A percentile compares a stretch with the other conserved stretches of the same genome.
Evolutionary conservation across 768 basidiomycete species (phyloP).

Genomic region (Termitomyces sp.): DNA sequence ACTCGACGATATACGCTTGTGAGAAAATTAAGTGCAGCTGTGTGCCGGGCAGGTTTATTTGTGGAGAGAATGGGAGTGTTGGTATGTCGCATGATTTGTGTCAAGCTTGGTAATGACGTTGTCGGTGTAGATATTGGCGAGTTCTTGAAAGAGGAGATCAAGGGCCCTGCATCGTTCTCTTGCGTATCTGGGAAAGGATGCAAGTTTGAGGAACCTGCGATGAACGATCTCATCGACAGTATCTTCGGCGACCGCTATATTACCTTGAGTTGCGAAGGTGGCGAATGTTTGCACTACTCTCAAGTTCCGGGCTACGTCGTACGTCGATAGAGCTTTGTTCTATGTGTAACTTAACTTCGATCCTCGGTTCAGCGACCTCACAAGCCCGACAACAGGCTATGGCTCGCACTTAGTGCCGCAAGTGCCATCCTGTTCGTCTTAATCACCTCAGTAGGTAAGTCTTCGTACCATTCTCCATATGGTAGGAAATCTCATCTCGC

Average conservation of each 20-base stretch:
- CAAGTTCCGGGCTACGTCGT: conserved; percentile 93
- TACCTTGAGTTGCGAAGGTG: conserved; percentile 80
- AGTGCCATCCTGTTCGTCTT: conserved; percentile 76
- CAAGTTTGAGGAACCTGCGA: conserved; percentile 91
- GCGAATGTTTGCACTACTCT: conserved; percentile 92
- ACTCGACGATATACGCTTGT: conserved; percentile 78
- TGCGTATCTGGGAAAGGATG: conserved; percentile 74
- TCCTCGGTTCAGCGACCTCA: conserved; percentile 52
- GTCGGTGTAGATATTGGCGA: conserved; percentile 78
- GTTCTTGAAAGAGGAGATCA: conserved; percentile 86
- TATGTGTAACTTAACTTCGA: not conserved
- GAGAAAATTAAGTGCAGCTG: conserved; percentile 86
- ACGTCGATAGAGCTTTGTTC: conserved; percentile 20
- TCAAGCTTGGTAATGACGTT: not conserved
- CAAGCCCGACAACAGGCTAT: conserved; percentile 78
- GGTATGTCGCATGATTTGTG: conserved; percentile 47
- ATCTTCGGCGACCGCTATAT: conserved; percentile 94
- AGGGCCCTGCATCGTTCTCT: conserved; percentile 85
- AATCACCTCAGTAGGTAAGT: conserved; percentile 56
- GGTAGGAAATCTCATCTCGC: conserved; percentile 1
- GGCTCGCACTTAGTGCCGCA: conserved; percentile 83
- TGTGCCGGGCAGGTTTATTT: conserved; percentile 91
- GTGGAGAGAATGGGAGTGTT: conserved; percentile 92
- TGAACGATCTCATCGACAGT: conserved; percentile 92
- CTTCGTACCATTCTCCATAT: not conserved